These are phyloP conservation scores for Auricularia auricula-judae DNA, from an alignment of 768 basidiomycete species.

Conservation along the genomic window DNA sequence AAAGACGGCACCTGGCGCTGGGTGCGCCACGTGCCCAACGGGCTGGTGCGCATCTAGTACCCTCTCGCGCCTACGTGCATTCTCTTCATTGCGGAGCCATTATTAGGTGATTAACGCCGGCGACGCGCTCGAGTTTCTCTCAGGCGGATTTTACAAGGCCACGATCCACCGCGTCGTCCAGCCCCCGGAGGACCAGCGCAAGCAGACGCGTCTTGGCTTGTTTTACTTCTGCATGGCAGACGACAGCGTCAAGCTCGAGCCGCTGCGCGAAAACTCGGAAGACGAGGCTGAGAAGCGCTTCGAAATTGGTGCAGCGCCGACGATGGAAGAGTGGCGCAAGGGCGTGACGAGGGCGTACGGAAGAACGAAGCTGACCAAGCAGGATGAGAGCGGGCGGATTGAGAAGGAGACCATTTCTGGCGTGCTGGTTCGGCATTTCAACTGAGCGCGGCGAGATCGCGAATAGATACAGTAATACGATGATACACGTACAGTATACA, in stretches of 20 bases:
- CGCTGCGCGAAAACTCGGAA: slow-evolving; percentile 22
- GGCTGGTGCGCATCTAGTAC: slow-evolving; percentile 18
- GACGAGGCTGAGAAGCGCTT: slow-evolving; percentile 20
- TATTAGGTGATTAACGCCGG: slow-evolving; percentile 31
- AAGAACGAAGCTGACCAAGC: slow-evolving; percentile 17
- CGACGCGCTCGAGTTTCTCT: slow-evolving; percentile 23
- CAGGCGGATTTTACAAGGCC: slow-evolving; percentile 26
- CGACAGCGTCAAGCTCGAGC: slow-evolving; percentile 19
- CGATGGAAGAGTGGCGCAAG: slow-evolving; percentile 22
- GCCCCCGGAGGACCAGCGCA: slow-evolving; percentile 24
- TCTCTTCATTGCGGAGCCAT: neutral
- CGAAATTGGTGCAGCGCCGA: slow-evolving; percentile 22
- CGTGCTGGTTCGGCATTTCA: slow-evolving; percentile 23
- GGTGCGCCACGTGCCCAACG: slow-evolving; percentile 25
- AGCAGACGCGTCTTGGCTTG: slow-evolving; percentile 22
- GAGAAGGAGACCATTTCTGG: slow-evolving; percentile 25
- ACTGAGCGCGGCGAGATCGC: slow-evolving; percentile 9
- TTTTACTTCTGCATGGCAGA: slow-evolving; percentile 25
- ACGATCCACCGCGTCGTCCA: slow-evolving; percentile 29
- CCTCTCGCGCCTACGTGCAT: neutral
- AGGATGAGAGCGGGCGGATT: slow-evolving; percentile 16
- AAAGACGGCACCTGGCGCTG: slow-evolving; percentile 27
- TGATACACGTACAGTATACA: no score
- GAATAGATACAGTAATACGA: no score
- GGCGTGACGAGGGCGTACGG: slow-evolving; percentile 22